A percentile compares a stretch with the other conserved stretches of the same genome.
Evolutionary conservation across 208 protist genomes (phyloP).

Genomic region (Acanthamoeba sp.): DNA sequence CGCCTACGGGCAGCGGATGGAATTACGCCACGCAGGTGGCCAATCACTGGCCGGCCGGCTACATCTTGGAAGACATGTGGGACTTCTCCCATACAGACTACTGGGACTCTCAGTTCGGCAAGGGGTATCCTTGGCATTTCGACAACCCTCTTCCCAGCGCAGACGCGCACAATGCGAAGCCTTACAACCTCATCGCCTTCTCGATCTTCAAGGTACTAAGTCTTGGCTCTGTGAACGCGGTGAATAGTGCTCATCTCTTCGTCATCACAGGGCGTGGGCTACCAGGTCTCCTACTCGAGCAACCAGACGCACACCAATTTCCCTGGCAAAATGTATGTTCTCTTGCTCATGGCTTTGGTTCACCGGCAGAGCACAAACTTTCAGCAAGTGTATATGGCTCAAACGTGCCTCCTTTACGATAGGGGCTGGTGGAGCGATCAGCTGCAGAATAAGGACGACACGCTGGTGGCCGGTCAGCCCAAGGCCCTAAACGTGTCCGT

Average conservation of each 20-base stretch:
- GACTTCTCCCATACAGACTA: constrained; percentile 80
- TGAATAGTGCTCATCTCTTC: too few relatives aligned
- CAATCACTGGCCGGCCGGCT: constrained; percentile 64
- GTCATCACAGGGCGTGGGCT: constrained; percentile 50
- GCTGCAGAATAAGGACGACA: constrained; percentile 80
- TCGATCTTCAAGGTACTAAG: neutral
- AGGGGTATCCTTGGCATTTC: constrained; percentile 76
- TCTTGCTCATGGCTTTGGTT: too few relatives aligned
- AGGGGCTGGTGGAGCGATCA: constrained; percentile 80
- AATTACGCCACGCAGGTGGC: constrained; percentile 59
- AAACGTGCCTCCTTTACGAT: neutral
- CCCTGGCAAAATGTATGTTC: too few relatives aligned
- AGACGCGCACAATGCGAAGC: constrained; percentile 62
- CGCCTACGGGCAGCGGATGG: constrained; percentile 32
- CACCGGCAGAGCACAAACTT: too few relatives aligned
- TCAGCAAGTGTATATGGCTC: too few relatives aligned
- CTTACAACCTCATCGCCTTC: constrained; percentile 57
- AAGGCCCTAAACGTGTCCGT: too few relatives aligned
- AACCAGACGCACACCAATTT: too few relatives aligned
- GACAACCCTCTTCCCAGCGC: constrained; percentile 77
- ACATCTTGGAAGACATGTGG: constrained; percentile 78
- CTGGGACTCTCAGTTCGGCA: constrained; percentile 68
- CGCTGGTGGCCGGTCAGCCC: constrained; percentile 73
- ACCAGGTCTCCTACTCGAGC: constrained; percentile 56
- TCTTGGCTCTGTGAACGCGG: too few relatives aligned